Evolutionary conservation across 2,329 filamentous ascomycete genomes (phyloP).

Genomic region (Apiospora arundinis): DNA sequence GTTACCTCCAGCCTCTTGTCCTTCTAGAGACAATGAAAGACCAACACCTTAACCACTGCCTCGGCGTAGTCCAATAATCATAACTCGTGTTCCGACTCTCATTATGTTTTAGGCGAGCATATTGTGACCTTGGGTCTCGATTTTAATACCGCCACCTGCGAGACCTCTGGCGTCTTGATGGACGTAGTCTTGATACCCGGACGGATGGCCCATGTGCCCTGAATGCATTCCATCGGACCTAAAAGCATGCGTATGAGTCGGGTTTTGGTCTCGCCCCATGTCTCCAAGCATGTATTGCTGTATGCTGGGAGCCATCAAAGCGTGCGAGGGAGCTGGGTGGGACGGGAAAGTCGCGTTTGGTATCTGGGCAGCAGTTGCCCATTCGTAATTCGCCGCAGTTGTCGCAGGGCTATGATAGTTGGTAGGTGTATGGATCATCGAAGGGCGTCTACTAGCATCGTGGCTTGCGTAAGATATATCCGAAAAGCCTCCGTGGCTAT

Average conservation of each 20-base stretch:
- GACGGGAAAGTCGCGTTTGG: not conserved
- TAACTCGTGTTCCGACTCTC: not conserved
- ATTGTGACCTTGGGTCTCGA: conserved; percentile 13
- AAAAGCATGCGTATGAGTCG: not conserved
- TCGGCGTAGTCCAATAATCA: not conserved
- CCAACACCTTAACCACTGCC: not conserved
- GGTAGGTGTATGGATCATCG: conserved; percentile 6
- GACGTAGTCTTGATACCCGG: conserved; percentile 18
- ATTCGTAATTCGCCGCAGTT: not conserved
- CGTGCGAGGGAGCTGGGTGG: not conserved
- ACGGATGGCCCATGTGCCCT: not conserved
- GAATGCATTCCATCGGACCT: not conserved
- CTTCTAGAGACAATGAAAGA: not conserved
- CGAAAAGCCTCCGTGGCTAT: conserved; percentile 17
- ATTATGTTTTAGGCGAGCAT: not conserved
- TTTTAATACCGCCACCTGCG: conserved; percentile 4
- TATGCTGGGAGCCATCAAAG: not conserved
- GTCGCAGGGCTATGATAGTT: conserved; percentile 16
- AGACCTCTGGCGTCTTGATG: conserved; percentile 7
- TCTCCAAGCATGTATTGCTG: conserved; percentile 13
- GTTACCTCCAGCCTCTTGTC: not conserved
- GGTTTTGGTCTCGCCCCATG: conserved; percentile 12
- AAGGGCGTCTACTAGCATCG: conserved; percentile 22
- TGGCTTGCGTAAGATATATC: conserved; percentile 20
- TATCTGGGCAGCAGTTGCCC: not conserved